Base-by-base conservation (phyloP, 257 asterid genomes). In the Solanum lycopersicoides region DNA sequence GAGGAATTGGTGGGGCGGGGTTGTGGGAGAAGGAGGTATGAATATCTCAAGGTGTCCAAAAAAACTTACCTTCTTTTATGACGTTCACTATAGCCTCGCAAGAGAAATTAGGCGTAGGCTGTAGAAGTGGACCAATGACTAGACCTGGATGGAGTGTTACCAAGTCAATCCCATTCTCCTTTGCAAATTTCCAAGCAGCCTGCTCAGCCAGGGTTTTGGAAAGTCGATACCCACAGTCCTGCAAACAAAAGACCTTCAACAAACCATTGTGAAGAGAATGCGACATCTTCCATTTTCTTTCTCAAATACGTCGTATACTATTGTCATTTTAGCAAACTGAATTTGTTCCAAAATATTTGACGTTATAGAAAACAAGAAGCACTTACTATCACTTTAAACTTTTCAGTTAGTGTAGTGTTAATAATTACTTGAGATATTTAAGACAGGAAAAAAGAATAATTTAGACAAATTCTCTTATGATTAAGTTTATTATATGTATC, bases 141-240 rank as follows among this genome's bases (percentile, higher is more conserved):
- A 63, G 85, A 80, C 96, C 94, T 2, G 98, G 96, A 87, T 93
- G 92, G 5, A 95, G 47, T 1, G 92, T 87, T 8, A 95, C 91
- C 89, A 95, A 14, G 74, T 93, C 94, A 66, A 95, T 89, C 42
- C 89, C 92, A 63, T 95, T 89, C 86, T 90, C 92, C 83, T 90
- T 88, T 8, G 91, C 87, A 45, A 93, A 93, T 53, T 91, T 87
- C 95, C 92, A 87, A 16, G 97, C 92, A 71, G 92, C 97, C 66
- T 86, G 88, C 92, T 94, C 96, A 16, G 98, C 98, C 90, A 95
- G 90, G 3, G 92, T 90, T 59, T 95, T 95, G 9, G 96, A 32
- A n/a, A 71, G 42, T 32, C 35, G 23, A 71, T 71, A 71, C 77
- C 77, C n/a, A n/a, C n/a, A 71, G 10, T 32, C 42, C 77, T 71